Evolutionary conservation across 179 eudicot species (phyloP).

Genomic region (Silene vulgaris): DNA sequence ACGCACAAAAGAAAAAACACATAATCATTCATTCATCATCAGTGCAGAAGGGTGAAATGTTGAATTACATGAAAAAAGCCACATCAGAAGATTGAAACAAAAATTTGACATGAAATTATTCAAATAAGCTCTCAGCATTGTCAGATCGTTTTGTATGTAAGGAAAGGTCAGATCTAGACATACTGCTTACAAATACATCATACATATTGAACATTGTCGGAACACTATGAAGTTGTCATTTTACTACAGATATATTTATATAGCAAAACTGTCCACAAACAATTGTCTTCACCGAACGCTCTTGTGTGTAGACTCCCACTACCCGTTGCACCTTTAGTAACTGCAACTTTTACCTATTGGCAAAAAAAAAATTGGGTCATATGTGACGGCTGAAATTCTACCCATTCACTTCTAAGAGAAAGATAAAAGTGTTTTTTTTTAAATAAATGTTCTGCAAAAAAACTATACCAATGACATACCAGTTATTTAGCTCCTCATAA

Average conservation of each 20-base stretch:
- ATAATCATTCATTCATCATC: too few relatives aligned
- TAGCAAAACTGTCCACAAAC: conserved; percentile 20
- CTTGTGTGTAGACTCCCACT: conserved; percentile 36
- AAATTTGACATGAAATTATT: not conserved
- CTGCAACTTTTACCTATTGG: conserved; percentile 47
- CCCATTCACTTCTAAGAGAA: conserved; percentile 23
- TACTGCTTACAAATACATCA: conserved; percentile 20
- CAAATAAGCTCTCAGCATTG: not conserved
- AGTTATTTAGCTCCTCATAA: conserved; percentile 45
- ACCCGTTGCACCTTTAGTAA: conserved; percentile 42
- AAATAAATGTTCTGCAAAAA: conserved; percentile 22
- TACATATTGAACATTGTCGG: conserved; percentile 12
- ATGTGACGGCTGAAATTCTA: conserved; percentile 27
- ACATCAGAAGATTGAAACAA: not conserved
- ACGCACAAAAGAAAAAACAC: not conserved
- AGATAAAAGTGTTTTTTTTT: conserved; percentile 21
- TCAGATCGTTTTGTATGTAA: not conserved
- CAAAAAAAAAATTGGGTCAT: conserved; percentile 37
- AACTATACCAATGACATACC: conserved; percentile 57
- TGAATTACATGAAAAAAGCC: conserved; percentile 1
- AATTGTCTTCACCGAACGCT: conserved; percentile 26
- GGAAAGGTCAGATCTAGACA: conserved; percentile 10
- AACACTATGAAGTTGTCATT: not conserved
- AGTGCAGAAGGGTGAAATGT: not conserved
- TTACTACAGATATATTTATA: conserved; percentile 16